Base-by-base conservation (phyloP, 768 basidiomycete genomes). In the Russula lepida region DNA sequence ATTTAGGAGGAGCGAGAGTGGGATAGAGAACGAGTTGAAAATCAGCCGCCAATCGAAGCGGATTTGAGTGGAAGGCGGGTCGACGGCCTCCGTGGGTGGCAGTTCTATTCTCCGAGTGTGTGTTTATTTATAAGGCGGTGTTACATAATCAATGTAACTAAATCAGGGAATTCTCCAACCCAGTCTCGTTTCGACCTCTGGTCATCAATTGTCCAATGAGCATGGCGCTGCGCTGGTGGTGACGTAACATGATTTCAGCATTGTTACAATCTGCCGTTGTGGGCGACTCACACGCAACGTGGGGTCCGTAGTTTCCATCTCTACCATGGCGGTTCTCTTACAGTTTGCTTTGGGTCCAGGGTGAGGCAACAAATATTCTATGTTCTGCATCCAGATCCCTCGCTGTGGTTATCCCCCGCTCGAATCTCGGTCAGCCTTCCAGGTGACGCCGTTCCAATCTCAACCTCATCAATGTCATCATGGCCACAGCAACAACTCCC, bases 61-160 rank as follows among this genome's bases (percentile, higher is more conserved):
- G 25, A 65, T 66, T 47, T 60, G 66, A 15, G 59, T 66, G 12
- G 66, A 66, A 37, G 66, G 66, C 2, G 48, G 54, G 33, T 61
- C 66, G 57, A 51, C 37, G 54, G 49, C 59, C 17, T 61, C 66
- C 4, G 15, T 64, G n/a, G 21, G 55, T 65, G 6, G 64, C 64
- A 12, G 66, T 64, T 53, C 54, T 65, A 62, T 62, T 43, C 65
- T 59, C 12, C 58, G 51, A 56, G 33, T 2, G 19, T 43, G n/a
- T n/a, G 7, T n/a, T 19, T 17, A 6, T 5, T 44, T 44, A 44
- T 44, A 53, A 47, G 25, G 61, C 43, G 35, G 21, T 8, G 44
- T 62, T 62, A 62, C 47, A 49, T 56, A 44, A 44, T 44, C 27
- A 64, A 50, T 61, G 63, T 56, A 47, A 48, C 54, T 49, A 47